Evolutionary conservation across 2,329 filamentous ascomycete species (phyloP), one percentile per base, ranked within the genome.

Genomic region (Diaporthe velutina): DNA sequence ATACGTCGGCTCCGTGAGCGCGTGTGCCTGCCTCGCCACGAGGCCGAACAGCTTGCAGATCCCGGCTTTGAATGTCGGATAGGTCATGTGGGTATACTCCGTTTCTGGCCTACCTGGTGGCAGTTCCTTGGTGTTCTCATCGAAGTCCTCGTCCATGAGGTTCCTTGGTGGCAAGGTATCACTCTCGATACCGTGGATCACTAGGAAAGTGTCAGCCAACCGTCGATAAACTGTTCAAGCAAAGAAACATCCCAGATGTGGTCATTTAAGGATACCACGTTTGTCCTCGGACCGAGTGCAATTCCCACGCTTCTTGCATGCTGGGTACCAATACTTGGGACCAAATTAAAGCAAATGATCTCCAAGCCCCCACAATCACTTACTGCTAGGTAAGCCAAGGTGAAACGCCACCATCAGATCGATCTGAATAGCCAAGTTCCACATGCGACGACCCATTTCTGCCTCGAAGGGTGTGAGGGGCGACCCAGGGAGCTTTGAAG

Each of bases 331-430:
- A 22, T 28, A 15, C n/a, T 52, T 8, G 33, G 6, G 33, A 4
- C 9, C n/a, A 6, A 12, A 13, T 10, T 38, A 8, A 5, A 40
- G 22, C 2, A 22, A 28, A 40, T 9, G n/a, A 28, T 2, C 30
- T 19, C 2, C 48, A n/a, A 25, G 6, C 2, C 5, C 30, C 22
- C 19, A 48, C 6, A 25, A 7, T 54, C 9, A 68, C 64, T 68
- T 68, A 68, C 64, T 75, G 13, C 60, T 73, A 3, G 93, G 93
- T 71, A 94, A 84, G 2, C 92, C 92, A 75, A 93, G 87, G 79
- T 94, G 92, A 79, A 93, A 93, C 2, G 91, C 90, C 35, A 92
- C 90, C 5, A 94, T 82, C 3, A 92, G 82, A 79, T 94, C 93
- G 61, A 93, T 86, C 79, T 92, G 90, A 35, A 85, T 81, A 4